Conservation (phyloP, 495 filamentous ascomycete genomes). For the Astrothelium subdiscretum region DNA sequence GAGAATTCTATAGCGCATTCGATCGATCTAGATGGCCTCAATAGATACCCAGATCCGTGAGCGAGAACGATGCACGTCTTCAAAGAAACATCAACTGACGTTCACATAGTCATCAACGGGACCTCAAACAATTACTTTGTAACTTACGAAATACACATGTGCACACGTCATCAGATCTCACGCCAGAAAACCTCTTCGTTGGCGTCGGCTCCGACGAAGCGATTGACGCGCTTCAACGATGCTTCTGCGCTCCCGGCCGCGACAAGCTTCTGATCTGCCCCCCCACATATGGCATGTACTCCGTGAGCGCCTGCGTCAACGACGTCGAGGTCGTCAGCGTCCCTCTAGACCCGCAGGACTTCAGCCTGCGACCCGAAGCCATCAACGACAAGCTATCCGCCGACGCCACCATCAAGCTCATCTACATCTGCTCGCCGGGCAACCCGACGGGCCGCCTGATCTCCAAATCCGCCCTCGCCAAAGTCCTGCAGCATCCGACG, state of each 20-base stretch:
- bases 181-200: slow-evolving; percentile 76
- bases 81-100: neutral
- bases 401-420: slow-evolving; percentile 65
- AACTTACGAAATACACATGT: slow-evolving; percentile 73
- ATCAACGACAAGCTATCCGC: slow-evolving; percentile 53
- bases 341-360: slow-evolving; percentile 53
- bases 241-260: slow-evolving; percentile 76
- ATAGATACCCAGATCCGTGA: slow-evolving; percentile 92
- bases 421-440: slow-evolving; percentile 86
- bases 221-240: slow-evolving; percentile 84
- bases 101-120: slow-evolving; percentile 56
- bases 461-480: slow-evolving; percentile 58
- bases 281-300: slow-evolving; percentile 97
- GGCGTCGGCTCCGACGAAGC: slow-evolving; percentile 94
- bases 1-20: neutral
- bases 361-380: slow-evolving; percentile 57
- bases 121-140: slow-evolving; percentile 80
- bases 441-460: slow-evolving; percentile 82
- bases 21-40: slow-evolving; percentile 65
- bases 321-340: slow-evolving; percentile 79
- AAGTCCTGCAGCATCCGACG: slow-evolving; percentile 70
- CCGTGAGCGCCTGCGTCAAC: slow-evolving; percentile 85
- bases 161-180: slow-evolving; percentile 64
- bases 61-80: slow-evolving; percentile 12
- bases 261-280: slow-evolving; percentile 91